Percentiles rank a stretch among this genome's conserved stretches.
Conservation (phyloP, 805 yeast genomes). For the Metschnikowia hibisci region DNA sequence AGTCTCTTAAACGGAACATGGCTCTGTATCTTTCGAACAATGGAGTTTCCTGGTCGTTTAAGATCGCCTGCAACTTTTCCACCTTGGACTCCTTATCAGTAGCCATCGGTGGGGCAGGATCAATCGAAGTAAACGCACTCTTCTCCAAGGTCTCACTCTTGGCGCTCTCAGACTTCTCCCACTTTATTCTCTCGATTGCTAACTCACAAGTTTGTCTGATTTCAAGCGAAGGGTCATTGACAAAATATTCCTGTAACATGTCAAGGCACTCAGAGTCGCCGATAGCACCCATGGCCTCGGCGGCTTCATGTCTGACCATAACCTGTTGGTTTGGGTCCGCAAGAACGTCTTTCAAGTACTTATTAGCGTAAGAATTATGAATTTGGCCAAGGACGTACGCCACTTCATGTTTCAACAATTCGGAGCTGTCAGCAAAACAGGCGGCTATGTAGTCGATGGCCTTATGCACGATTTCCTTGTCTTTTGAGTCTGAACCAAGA, state of each 20-base stretch:
- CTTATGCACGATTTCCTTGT: constrained; percentile 49
- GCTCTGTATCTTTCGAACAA: constrained; percentile 95
- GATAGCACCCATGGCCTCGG: constrained; percentile 96
- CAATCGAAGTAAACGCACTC: constrained; percentile 81
- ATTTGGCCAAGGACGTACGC: constrained; percentile 98
- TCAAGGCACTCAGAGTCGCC: constrained; percentile 74
- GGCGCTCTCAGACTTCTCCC: constrained; percentile 74
- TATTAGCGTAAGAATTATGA: constrained; percentile 73
- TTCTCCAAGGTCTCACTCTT: constrained; percentile 67
- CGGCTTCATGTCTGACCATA: constrained; percentile 99
- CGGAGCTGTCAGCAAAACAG: constrained; percentile 77
- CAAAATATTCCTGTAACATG: constrained; percentile 57
- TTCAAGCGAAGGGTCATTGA: constrained; percentile 77
- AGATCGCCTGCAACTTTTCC: constrained; percentile 57
- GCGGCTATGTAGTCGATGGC: constrained; percentile 84
- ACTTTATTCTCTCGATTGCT: constrained; percentile 89
- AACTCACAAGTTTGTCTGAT: constrained; percentile 97
- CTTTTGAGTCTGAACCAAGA: constrained; percentile 68
- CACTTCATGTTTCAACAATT: constrained; percentile 92
- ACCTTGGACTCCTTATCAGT: constrained; percentile 50
- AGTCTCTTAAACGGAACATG: constrained; percentile 95
- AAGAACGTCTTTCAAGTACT: constrained; percentile 69
- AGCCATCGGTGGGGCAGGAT: constrained; percentile 98
- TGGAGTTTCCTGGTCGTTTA: constrained; percentile 74
- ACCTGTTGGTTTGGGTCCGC: constrained; percentile 65